Base-by-base conservation (phyloP, 176 grass and related monocot species). In the Cymbopogon citratus region DNA sequence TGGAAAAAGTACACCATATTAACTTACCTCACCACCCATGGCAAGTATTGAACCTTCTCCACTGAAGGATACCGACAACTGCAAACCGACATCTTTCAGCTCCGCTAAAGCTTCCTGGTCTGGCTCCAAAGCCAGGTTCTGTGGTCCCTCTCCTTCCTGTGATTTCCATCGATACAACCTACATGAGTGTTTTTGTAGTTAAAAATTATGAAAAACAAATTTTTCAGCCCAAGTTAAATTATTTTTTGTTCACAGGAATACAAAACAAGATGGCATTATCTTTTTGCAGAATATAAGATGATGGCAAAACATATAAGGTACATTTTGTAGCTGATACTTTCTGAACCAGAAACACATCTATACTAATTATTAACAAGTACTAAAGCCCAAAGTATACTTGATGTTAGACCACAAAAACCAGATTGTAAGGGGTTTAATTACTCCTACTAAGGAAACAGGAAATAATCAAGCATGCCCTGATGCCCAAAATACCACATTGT, bases 11-110 rank as follows among this genome's bases (percentile, higher is more conserved):
- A 89, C 72, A 44, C 9, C 12, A 79, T 34, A 67, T 73, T 43
- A 35, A 85, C 73, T 85, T 83, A 93, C 96, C 87, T 95, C 92
- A 64, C 89, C 86, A 73, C 96, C 96, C 79, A 80, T 89, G 25
- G 92, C 91, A 87, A 99, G 93, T 56, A 91, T 35, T 29, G 93
- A 95, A 68, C 96, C 96, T 72, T 90, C 93, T 83, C 71, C 64
- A 85, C 92, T 89, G 76, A 99, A 99, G 73, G 80, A 89, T 31
- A 93, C 80, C 1, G 92, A 49, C 80, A 98, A 91, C 51, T 99
- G 96, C 74, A 83, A 84, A 56, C 89, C 91, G 64, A 88, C 74
- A 90, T 91, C 90, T 35, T 57, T 82, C 34, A 99, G 57, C n/a
- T 82, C 69, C 25, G 33, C 60, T 73, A 95, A 78, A 52, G 63